Percentiles rank a stretch among this genome's conserved stretches.
Conservation (phyloP, 1,284 basidiomycete genomes). For the Psilocybe mexicana region DNA sequence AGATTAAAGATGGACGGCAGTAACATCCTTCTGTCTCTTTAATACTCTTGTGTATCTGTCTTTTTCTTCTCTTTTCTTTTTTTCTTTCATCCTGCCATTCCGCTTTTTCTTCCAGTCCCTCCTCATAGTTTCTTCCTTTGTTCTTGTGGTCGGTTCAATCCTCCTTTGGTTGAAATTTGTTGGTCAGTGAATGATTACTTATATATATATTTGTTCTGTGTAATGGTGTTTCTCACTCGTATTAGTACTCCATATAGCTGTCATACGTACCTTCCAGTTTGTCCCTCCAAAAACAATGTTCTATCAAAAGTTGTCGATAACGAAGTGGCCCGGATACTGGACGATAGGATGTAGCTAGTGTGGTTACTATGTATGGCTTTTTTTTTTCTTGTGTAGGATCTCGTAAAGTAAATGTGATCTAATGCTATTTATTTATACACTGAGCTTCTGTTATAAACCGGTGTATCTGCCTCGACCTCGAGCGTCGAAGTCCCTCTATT, state of each 20-base stretch:
- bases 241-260: constrained; percentile 15
- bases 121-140: constrained; percentile 7
- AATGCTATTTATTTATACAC: constrained; percentile 1
- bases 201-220: constrained; percentile 21
- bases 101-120: background rate
- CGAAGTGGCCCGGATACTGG: too few relatives aligned
- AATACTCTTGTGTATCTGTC: constrained; percentile 5
- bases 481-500: background rate
- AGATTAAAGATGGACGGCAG: constrained; percentile 1
- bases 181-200: constrained; percentile 17
- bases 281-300: background rate
- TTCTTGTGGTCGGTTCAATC: constrained; percentile 1
- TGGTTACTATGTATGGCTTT: background rate
- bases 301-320: too few relatives aligned
- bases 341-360: too few relatives aligned
- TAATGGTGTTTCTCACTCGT: constrained; percentile 16
- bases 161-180: constrained; percentile 17
- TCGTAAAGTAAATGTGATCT: background rate
- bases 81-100: constrained; percentile 1
- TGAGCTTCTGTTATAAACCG: background rate
- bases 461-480: too few relatives aligned
- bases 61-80: constrained; percentile 11
- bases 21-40: constrained; percentile 5
- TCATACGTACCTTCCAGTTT: constrained; percentile 8
- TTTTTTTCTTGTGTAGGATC: background rate